Base-by-base conservation (phyloP, 2,329 filamentous ascomycete species). In the Cadophora sp. region DNA sequence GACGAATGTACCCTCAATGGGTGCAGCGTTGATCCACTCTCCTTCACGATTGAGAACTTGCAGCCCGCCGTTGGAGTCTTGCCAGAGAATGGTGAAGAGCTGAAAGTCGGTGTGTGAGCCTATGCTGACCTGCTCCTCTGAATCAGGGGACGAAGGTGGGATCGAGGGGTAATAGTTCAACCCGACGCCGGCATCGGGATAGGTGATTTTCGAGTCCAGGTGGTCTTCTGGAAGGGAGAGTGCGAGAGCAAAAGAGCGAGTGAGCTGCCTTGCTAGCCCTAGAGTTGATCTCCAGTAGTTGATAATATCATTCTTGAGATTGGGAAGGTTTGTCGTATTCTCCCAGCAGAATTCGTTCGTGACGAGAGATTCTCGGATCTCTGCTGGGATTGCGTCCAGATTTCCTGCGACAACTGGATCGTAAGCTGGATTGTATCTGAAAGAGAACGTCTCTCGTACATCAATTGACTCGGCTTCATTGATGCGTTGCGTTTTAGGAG, bases 201-300 rank as follows among this genome's bases (percentile, higher is more conserved):
- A 80, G 0, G 79, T 81, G 29, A 83, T 81, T 65, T 86, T 83
- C 0, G 76, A 73, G 70, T 88, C 85, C 72, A 88, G 87, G 62
- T 83, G 82, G 24, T 80, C 72, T 70, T 88, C 86, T 0, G 82
- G 80, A 9, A 88, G 77, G 7, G 81, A 80, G 0, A 88, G 78
- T 1, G 83, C 83, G 1, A 89, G 79, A 0, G 86, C 85, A 71
- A 89, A 86, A n/a, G 81, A 78, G 4, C 79, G 77, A 6, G 84
- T 81, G 56, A 89, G 71, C n/a, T 77, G 79, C 24, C 86, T 80
- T 5, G 81, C 76, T 3, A 83, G 72, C 6, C 69, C 68, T 9
- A 83, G 74, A 16, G 63, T 80, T 77, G 73, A 83, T 81, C 1
- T 73, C 76, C 73, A 79, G 51, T 67, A 67, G 12, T 64, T 77